These are phyloP conservation scores for Tremellales sp. DNA, from an alignment of 1,284 basidiomycete genomes.

Conservation along the genomic window DNA sequence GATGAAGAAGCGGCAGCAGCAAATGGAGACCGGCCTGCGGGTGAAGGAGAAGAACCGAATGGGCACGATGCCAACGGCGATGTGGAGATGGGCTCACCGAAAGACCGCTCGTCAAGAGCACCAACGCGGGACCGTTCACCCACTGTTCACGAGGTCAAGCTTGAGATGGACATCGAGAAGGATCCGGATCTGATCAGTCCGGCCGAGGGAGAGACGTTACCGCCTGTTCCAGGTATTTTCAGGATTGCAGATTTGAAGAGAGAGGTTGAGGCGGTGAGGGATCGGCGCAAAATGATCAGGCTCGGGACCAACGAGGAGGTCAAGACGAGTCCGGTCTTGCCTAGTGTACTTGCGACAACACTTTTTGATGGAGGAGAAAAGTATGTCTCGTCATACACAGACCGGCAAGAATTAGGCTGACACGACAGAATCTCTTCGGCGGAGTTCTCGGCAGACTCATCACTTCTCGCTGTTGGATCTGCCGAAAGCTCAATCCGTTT, in stretches of 20 bases:
- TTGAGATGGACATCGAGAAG: constrained; percentile 24
- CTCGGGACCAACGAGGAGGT: constrained; percentile 54
- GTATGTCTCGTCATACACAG: constrained; percentile 52
- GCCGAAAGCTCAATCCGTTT: constrained; percentile 91
- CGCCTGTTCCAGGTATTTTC: constrained; percentile 54
- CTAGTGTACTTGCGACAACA: constrained; percentile 89
- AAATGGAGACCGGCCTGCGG: constrained; percentile 7
- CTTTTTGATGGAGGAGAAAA: constrained; percentile 86
- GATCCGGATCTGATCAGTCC: constrained; percentile 33
- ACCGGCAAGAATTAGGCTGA: constrained; percentile 4
- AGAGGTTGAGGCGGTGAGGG: constrained; percentile 84
- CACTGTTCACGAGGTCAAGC: constrained; percentile 24
- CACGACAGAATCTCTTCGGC: constrained; percentile 71
- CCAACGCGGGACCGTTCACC: constrained; percentile 7
- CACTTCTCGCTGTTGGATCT: constrained; percentile 94
- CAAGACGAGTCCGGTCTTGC: constrained; percentile 51
- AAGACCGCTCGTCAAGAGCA: neutral
- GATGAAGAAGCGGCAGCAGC: constrained; percentile 39
- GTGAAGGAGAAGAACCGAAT: constrained; percentile 11
- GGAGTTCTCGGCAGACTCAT: constrained; percentile 85
- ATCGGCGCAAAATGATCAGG: constrained; percentile 83
- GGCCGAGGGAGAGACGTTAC: constrained; percentile 33
- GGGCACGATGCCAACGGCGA: constrained; percentile 49
- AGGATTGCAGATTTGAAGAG: constrained; percentile 82
- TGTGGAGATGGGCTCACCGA: constrained; percentile 27